phyloP scores from a whole-genome alignment of 148 eudicot species.

The Chenopodium album region DNA sequence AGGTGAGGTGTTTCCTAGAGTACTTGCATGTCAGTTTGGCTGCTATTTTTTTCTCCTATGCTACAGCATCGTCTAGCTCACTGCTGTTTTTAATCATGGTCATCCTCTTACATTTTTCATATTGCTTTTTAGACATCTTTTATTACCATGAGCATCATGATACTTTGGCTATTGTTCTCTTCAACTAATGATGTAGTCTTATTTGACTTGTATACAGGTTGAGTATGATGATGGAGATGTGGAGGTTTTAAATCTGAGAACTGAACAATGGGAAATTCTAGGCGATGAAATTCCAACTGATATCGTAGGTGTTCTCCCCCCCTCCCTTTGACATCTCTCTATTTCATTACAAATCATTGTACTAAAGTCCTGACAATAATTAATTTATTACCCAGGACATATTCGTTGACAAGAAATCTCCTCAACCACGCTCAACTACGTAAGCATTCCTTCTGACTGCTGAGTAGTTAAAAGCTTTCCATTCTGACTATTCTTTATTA shows the following conservation, averaged over 20 bases:
- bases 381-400: slow-evolving; percentile 21
- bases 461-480: background rate
- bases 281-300: slow-evolving; percentile 27
- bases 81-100: background rate
- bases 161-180: background rate
- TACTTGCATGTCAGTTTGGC: background rate
- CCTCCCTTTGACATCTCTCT: background rate
- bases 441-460: slow-evolving; percentile 21
- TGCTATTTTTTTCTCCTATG: background rate
- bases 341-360: background rate
- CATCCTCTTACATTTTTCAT: background rate
- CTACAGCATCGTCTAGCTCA: background rate
- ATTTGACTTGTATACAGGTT: slow-evolving; percentile 26
- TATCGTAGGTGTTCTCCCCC: slow-evolving; percentile 26
- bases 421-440: slow-evolving; percentile 15
- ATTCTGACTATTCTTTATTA: background rate
- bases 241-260: slow-evolving; percentile 47
- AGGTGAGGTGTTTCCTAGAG: slow-evolving; percentile 36
- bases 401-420: slow-evolving; percentile 11
- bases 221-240: slow-evolving; percentile 58
- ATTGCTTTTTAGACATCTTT: background rate
- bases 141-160: background rate
- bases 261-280: slow-evolving; percentile 46
- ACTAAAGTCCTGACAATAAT: background rate
- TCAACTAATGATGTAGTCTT: slow-evolving; percentile 12